Percentiles rank a stretch among this genome's conserved stretches.
Evolutionary conservation across 345 rosid species (phyloP).

Genomic region (Angophora floribunda): DNA sequence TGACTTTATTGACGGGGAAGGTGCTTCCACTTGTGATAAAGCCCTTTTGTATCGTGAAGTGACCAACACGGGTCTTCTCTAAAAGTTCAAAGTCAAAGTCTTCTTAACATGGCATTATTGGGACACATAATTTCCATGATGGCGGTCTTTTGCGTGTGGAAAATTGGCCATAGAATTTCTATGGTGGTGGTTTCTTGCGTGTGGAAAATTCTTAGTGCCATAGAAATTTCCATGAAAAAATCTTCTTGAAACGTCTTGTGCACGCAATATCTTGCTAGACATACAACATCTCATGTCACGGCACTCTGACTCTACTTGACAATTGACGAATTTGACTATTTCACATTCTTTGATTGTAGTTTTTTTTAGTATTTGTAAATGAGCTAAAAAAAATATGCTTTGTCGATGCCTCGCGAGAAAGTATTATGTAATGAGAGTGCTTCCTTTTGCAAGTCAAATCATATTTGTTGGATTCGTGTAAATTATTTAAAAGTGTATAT

Average conservation of each 20-base stretch:
- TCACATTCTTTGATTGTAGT: fast-evolving
- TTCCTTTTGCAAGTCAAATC: neutral
- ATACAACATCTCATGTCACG: neutral
- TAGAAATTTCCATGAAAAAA: too few species aligned
- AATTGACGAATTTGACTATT: neutral
- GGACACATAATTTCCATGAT: fast-evolving
- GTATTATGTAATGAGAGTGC: fast-evolving
- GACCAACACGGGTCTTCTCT: neutral
- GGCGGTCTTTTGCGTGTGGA: too few species aligned
- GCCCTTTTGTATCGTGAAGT: neutral
- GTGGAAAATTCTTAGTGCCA: too few species aligned
- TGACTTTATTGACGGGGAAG: too few species aligned
- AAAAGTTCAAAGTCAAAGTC: neutral
- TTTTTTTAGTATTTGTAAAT: too few species aligned
- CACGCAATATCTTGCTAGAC: fast-evolving
- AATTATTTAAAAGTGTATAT: too few species aligned
- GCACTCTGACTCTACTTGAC: neutral
- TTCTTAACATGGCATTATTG: neutral
- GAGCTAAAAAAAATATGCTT: fast-evolving
- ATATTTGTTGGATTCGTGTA: fast-evolving
- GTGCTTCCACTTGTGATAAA: too few species aligned
- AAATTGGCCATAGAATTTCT: too few species aligned
- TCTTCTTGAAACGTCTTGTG: fast-evolving
- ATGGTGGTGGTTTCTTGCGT: too few species aligned
- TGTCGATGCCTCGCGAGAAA: too few species aligned